Base-by-base conservation (phyloP, 2,329 filamentous ascomycete species). In the Trichoderma cornu-damae region DNA sequence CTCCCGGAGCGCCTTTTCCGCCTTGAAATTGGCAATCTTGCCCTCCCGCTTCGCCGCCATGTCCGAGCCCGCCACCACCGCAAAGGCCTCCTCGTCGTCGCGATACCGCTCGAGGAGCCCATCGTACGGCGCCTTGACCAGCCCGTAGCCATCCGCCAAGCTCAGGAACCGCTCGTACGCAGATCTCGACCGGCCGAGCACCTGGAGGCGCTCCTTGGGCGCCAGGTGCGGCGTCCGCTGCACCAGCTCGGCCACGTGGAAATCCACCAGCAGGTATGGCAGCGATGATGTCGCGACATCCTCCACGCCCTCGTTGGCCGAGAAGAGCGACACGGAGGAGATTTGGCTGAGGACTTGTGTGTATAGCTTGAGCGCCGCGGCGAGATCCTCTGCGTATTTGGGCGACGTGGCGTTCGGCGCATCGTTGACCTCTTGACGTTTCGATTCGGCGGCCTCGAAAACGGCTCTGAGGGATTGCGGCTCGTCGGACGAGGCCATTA, bases 241-340 rank as follows among this genome's bases (percentile, higher is more conserved):
- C 35, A 87, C 76, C 11, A 96, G 79, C 68, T 96, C 91, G 32
- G 91, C 93, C 53, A 94, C 77, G 66, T 87, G 83, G 71, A 86
- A 90, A 71, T 88, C 81, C 61, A 92, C 82, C 20, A 90, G 80
- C 60, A 99, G 80, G 70, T 93, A 96, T 74, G 90, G 90, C 30
- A 99, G 75, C 67, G 96, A 87, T n/a, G 81, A 79, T 1, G 93
- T 95, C 12, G 89, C 78, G 30, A 96, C 76, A 73, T 99, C 94
- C 61, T 99, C 94, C 37, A 93, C 73, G 1, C 83, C 81, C 72
- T 99, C 94, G 72, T 99, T 99, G 34, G 85, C 79, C 64, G 90
- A 96, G 80, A 97, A 97, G 53, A 99, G 78, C 0, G 89, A 87
- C 24, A 94, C 78, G 59, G 84, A 79, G 62, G 83, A 78, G 62